Base-by-base conservation (phyloP, 176 grass and related monocot genomes). In the Phoenix dactylifera region DNA sequence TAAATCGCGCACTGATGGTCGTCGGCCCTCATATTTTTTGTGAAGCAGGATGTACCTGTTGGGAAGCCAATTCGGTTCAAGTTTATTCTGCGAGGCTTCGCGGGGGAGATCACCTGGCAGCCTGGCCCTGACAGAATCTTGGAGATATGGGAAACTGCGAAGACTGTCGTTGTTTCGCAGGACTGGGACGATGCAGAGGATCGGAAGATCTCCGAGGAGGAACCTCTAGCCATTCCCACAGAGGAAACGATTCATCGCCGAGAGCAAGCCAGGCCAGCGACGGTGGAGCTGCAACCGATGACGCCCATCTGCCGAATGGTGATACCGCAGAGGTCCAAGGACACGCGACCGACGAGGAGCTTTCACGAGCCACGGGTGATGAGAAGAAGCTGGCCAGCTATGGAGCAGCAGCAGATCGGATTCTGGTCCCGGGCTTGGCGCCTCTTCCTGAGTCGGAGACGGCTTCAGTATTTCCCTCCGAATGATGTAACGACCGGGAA, bases 41-140 rank as follows among this genome's bases (percentile, higher is more conserved):
- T 44, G 35, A 44, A 6, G 14, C 65, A 95, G 86, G 86, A 83
- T 53, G 2, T 95, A 44, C 82, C 79, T 7, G 77, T 70, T 15
- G 66, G 60, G 17, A 79, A 24, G 60, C 9, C 39, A 51, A 52
- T 95, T 26, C 75, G 86, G 62, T 95, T 83, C 82, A 95, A 95
- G 79, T 89, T 95, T 72, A 23, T 86, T 52, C 82, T 83, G 62
- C 73, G 77, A 76, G 54, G 66, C 54, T 52, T 53, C 49, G 73
- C 73, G 3, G 82, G 86, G 4, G 73, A 84, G 0, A 56, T 79
- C 30, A 16, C 50, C 6, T 95, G 90, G 85, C 90, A 81, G 81
- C 70, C 69, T 15, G 82, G 85, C 10, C 25, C 51, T 22, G 87
- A 95, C 30, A 72, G 82, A 73, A 22, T 73, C 1, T 63, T 95